Percentiles rank a stretch among this genome's conserved stretches.
These are phyloP conservation scores for Noccaea caerulescens DNA, from an alignment of 345 rosid genomes.

Conservation along the genomic window DNA sequence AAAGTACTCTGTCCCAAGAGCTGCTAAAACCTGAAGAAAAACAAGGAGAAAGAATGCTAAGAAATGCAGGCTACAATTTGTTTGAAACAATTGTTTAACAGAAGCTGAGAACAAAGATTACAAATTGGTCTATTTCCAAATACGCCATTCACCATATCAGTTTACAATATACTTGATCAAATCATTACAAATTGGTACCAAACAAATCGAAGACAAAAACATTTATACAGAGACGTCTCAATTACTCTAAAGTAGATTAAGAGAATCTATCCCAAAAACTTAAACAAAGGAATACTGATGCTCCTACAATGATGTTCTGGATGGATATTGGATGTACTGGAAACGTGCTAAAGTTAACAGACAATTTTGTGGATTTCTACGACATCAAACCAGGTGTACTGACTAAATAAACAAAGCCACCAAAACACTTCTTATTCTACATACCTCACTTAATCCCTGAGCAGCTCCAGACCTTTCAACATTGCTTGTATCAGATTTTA, in stretches of 20 bases:
- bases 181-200: slow-evolving; percentile 18
- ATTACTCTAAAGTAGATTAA: not conserved
- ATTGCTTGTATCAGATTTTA: slow-evolving; percentile 92
- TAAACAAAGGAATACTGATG: not conserved
- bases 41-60: slow-evolving; percentile 23
- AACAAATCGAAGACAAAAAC: not conserved
- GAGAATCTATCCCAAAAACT: not conserved
- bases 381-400: slow-evolving; percentile 12
- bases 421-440: slow-evolving; percentile 29
- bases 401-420: slow-evolving; percentile 19
- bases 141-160: slow-evolving; percentile 18
- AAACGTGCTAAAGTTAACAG: slow-evolving; percentile 2
- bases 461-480: slow-evolving; percentile 99
- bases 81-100: not conserved
- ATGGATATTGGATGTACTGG: not conserved
- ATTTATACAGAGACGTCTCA: slow-evolving; percentile 15
- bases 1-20: slow-evolving; percentile 87
- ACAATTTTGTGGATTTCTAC: not conserved
- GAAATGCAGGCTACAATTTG: slow-evolving; percentile 13
- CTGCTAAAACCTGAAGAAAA: slow-evolving; percentile 80
- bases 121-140: slow-evolving; percentile 5
- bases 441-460: slow-evolving; percentile 98
- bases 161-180: not conserved
- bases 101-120: slow-evolving; percentile 15
- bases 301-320: slow-evolving; percentile 7